Percentiles rank a stretch among this genome's conserved stretches.
phyloP scores from a whole-genome alignment of 805 yeast species.

The Candida coleopterorum region DNA sequence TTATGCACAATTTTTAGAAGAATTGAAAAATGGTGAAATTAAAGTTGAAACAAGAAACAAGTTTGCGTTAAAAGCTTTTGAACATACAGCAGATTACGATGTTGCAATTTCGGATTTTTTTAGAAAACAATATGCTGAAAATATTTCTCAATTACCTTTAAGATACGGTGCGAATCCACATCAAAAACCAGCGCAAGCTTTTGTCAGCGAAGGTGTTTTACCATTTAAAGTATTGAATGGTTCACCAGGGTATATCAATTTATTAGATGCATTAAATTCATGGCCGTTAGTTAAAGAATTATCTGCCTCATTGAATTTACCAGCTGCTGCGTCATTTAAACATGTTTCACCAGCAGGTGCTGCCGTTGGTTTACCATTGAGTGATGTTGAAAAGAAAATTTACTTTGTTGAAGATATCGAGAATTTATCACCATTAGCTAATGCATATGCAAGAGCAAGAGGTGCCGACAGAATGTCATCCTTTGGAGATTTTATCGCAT shows the following conservation, averaged over 20 bases:
- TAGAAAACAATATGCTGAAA: conserved; percentile 94
- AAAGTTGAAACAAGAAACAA: conserved; percentile 70
- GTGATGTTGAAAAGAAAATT: conserved; percentile 88
- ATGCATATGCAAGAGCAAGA: conserved; percentile 98
- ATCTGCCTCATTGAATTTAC: conserved; percentile 87
- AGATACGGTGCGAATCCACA: conserved; percentile 99
- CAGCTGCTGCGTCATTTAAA: conserved; percentile 98
- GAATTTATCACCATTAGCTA: conserved; percentile 93
- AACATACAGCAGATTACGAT: conserved; percentile 97
- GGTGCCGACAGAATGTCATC: conserved; percentile 99
- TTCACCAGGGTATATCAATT: conserved; percentile 95
- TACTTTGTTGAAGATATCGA: conserved; percentile 94
- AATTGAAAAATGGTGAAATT: conserved; percentile 70
- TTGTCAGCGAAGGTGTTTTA: conserved; percentile 75
- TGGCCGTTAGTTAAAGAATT: conserved; percentile 99
- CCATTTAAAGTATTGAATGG: conserved; percentile 94
- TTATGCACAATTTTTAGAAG: conserved; percentile 81
- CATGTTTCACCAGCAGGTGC: conserved; percentile 99
- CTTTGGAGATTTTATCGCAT: conserved; percentile 97
- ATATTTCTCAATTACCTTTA: conserved; percentile 81
- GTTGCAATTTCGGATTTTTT: conserved; percentile 93
- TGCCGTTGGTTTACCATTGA: conserved; percentile 92
- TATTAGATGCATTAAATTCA: conserved; percentile 93
- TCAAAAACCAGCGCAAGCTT: conserved; percentile 99
- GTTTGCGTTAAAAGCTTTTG: conserved; percentile 94